phyloP scores from a whole-genome alignment of 2,329 filamentous ascomycete genomes.

The Cladosporium austrohemisphaericum region DNA sequence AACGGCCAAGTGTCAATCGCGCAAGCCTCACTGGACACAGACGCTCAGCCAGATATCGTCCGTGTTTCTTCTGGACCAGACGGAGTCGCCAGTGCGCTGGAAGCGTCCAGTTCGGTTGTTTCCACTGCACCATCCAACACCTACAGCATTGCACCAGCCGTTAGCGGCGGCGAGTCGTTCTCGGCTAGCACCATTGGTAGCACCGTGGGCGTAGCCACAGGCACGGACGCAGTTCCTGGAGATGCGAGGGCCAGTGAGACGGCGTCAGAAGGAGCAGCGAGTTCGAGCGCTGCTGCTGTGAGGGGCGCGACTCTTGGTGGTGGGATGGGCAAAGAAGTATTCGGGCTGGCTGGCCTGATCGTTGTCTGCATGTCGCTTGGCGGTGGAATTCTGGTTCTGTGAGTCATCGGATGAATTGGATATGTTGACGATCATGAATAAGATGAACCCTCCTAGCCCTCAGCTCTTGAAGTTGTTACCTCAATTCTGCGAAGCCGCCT shows the following conservation, averaged over 20 bases:
- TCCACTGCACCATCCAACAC: constrained; percentile 19
- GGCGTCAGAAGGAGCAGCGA: not conserved
- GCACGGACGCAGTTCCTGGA: constrained; percentile 28
- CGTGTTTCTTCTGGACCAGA: constrained; percentile 26
- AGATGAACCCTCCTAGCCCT: no score
- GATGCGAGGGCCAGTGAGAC: constrained; percentile 17
- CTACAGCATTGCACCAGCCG: constrained; percentile 22
- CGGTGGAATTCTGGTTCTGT: not conserved
- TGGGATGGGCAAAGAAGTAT: not conserved
- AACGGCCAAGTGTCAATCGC: constrained; percentile 34
- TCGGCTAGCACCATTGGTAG: constrained; percentile 22
- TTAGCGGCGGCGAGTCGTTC: constrained; percentile 22
- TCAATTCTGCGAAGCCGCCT: no score
- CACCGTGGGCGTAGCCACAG: constrained; percentile 30
- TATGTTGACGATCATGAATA: no score
- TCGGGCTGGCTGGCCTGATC: no score
- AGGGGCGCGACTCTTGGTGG: not conserved
- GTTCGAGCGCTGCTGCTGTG: not conserved
- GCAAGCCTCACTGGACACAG: constrained; percentile 29
- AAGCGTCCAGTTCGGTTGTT: constrained; percentile 17
- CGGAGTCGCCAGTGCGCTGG: constrained; percentile 29
- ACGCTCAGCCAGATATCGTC: constrained; percentile 21
- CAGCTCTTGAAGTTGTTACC: no score
- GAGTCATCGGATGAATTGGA: no score
- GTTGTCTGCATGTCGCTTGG: not conserved